Percentiles rank a stretch among this genome's conserved stretches.
phyloP scores from a whole-genome alignment of 495 filamentous ascomycete species.

The Aspergillus carlsbadensis region DNA sequence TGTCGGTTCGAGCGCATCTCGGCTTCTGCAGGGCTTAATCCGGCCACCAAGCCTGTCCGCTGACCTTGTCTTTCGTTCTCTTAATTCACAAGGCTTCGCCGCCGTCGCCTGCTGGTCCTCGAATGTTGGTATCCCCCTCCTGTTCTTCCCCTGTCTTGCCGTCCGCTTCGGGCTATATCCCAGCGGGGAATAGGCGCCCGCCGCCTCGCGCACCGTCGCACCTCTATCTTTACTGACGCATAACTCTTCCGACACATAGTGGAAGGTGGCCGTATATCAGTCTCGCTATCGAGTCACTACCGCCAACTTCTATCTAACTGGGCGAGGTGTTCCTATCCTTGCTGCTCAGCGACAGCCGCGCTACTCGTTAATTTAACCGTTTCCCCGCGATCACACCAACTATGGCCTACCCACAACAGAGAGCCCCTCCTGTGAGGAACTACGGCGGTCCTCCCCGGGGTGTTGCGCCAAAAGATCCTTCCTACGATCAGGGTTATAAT shows the following conservation, averaged over 20 bases:
- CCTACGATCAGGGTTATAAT: slow-evolving; percentile 48
- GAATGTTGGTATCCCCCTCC: slow-evolving; percentile 1
- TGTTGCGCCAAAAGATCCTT: slow-evolving; percentile 44
- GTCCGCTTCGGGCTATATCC: slow-evolving; percentile 9
- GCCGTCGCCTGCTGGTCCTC: slow-evolving; percentile 8
- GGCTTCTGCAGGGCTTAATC: slow-evolving; percentile 8
- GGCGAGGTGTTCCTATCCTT: neutral
- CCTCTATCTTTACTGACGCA: slow-evolving; percentile 1
- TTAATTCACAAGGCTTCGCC: neutral
- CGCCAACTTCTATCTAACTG: neutral
- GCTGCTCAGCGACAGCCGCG: neutral
- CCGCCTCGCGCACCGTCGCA: neutral
- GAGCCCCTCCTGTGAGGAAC: slow-evolving; percentile 52
- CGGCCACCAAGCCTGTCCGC: slow-evolving; percentile 7
- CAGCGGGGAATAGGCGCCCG: slow-evolving; percentile 8
- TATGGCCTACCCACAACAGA: slow-evolving; percentile 39
- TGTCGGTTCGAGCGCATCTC: slow-evolving; percentile 15
- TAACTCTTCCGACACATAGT: slow-evolving; percentile 1
- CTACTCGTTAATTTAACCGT: neutral
- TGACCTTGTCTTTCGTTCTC: slow-evolving; percentile 6
- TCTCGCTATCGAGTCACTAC: neutral
- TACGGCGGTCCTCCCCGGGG: slow-evolving; percentile 45
- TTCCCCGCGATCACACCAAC: neutral
- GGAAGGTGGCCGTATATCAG: neutral
- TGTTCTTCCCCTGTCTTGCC: neutral